These are phyloP conservation scores for Urostyla sp. DNA, from an alignment of 73 alveolate species.

Conservation along the genomic window DNA sequence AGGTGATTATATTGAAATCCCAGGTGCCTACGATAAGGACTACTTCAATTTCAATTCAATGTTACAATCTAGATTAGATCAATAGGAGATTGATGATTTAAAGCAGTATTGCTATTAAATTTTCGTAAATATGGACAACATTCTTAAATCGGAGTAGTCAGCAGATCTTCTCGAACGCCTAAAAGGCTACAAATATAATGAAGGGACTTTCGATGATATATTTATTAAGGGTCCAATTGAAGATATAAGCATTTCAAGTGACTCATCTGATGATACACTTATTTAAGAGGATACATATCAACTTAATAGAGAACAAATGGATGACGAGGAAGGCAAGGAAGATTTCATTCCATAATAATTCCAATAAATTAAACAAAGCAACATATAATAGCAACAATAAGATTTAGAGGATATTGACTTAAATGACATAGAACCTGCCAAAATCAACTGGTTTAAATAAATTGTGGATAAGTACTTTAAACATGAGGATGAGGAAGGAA, in stretches of 20 bases:
- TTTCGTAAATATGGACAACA: background rate
- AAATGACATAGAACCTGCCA: conserved; percentile 40
- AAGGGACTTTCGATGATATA: conserved; percentile 55
- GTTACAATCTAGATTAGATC: conserved; percentile 36
- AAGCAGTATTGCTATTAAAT: background rate
- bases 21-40: conserved; percentile 19
- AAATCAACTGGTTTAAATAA: conserved; percentile 72
- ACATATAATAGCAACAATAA: background rate
- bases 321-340: background rate
- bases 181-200: conserved; percentile 60
- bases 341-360: conserved; percentile 14
- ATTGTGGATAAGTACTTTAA: conserved; percentile 33
- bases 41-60: conserved; percentile 16
- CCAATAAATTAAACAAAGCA: background rate
- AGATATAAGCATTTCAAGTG: conserved; percentile 15
- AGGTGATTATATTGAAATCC: background rate
- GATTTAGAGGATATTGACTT: conserved; percentile 35
- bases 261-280: conserved; percentile 55
- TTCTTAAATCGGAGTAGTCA: conserved; percentile 2
- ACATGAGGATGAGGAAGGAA: conserved; percentile 34
- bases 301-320: background rate
- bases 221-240: conserved; percentile 37
- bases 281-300: conserved; percentile 4
- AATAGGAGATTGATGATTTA: conserved; percentile 18
- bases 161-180: conserved; percentile 21